phyloP scores from a whole-genome alignment of 2,329 filamentous ascomycete genomes.

The Coniochaeta prunicola region DNA sequence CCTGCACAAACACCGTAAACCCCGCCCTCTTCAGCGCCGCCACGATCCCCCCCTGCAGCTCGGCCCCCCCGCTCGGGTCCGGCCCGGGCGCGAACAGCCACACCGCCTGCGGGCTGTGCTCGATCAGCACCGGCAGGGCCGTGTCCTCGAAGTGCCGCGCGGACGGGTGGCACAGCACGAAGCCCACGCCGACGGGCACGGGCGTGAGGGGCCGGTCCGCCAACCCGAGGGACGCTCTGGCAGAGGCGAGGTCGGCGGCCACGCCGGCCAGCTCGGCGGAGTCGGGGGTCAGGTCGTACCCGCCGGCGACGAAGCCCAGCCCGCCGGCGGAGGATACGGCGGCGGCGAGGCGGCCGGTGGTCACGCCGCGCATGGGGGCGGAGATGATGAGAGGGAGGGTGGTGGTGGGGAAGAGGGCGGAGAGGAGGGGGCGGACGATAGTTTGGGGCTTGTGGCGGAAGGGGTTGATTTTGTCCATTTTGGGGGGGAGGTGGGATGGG shows the following conservation, averaged over 20 bases:
- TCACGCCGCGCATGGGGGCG: conserved; percentile 32
- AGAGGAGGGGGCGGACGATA: not conserved
- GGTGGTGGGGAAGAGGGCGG: conserved; percentile 27
- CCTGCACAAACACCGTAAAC: conserved; percentile 51
- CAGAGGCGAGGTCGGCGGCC: conserved; percentile 21
- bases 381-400: conserved; percentile 28
- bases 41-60: conserved; percentile 30
- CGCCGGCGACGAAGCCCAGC: conserved; percentile 26
- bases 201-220: conserved; percentile 12
- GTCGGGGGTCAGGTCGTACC: conserved; percentile 22
- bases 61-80: conserved; percentile 21
- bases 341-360: conserved; percentile 28
- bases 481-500: not conserved
- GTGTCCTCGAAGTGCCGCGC: conserved; percentile 30
- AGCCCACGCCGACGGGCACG: conserved; percentile 52
- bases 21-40: conserved; percentile 22
- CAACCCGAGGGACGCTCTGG: conserved; percentile 17
- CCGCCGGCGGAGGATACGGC: conserved; percentile 33
- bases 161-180: conserved; percentile 46
- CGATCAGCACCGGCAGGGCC: conserved; percentile 41
- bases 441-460: not conserved
- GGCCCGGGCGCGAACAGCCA: conserved; percentile 60
- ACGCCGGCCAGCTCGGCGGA: conserved; percentile 20
- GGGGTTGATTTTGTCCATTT: conserved; percentile 1
- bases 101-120: conserved; percentile 49